Evolutionary conservation across 2,329 filamentous ascomycete species (phyloP).

Genomic region (Dothideomycetes sp.): DNA sequence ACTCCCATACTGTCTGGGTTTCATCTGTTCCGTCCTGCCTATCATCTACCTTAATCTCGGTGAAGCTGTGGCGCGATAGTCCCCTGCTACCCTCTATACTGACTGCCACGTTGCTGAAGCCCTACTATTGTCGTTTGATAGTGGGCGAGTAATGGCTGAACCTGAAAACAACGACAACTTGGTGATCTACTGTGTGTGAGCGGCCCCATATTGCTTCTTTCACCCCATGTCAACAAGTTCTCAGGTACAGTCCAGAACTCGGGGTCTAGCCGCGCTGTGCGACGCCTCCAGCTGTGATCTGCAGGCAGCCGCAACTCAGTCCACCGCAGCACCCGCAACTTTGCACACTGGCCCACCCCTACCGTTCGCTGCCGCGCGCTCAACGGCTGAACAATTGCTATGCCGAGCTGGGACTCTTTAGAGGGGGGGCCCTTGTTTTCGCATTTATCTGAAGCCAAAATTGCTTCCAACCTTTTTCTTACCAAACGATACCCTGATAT

Average conservation of each 20-base stretch:
- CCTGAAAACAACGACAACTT: constrained; percentile 4
- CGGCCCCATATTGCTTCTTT: not conserved
- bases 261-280: too few species aligned
- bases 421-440: too few species aligned
- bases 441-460: too few species aligned
- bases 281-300: not conserved
- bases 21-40: not conserved
- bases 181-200: not conserved
- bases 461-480: too few species aligned
- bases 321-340: too few species aligned
- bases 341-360: too few species aligned
- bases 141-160: constrained; percentile 1
- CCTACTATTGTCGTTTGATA: not conserved
- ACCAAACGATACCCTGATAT: too few species aligned
- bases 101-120: not conserved
- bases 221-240: not conserved
- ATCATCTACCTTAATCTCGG: not conserved
- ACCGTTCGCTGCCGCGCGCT: too few species aligned
- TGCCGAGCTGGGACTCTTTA: too few species aligned
- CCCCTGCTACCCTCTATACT: not conserved
- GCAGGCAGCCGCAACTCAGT: not conserved
- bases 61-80: not conserved
- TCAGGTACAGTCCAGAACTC: too few species aligned
- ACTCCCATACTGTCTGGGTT: not conserved
- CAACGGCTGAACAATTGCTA: too few species aligned